A percentile compares a stretch with the other conserved stretches of the same genome.
These are phyloP conservation scores for Ophiostoma sp. DNA, from an alignment of 2,329 filamentous ascomycete species.

Conservation along the genomic window DNA sequence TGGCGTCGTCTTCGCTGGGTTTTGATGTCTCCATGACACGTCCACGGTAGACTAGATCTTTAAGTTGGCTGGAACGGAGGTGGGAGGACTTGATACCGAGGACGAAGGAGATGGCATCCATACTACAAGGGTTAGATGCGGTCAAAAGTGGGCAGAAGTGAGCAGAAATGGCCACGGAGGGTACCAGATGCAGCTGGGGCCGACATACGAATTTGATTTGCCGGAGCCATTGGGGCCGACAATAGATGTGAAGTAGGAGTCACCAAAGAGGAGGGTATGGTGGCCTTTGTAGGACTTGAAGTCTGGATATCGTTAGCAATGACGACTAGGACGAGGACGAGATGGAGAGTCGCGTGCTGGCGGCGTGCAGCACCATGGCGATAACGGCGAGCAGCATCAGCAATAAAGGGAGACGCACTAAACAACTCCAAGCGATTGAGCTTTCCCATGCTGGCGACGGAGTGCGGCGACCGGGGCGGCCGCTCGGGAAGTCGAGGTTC, in stretches of 20 bases:
- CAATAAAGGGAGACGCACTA: constrained; percentile 53
- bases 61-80: constrained; percentile 84
- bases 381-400: background rate
- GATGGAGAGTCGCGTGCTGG: background rate
- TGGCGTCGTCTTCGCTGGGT: constrained; percentile 71
- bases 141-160: no score
- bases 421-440: constrained; percentile 90
- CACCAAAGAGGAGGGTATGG: constrained; percentile 87
- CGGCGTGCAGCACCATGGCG: background rate
- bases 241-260: constrained; percentile 98
- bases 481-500: constrained; percentile 8
- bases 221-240: constrained; percentile 99
- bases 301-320: constrained; percentile 48
- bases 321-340: constrained; percentile 9
- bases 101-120: constrained; percentile 99
- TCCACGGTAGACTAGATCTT: constrained; percentile 92
- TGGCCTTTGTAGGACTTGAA: constrained; percentile 99
- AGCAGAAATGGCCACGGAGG: background rate
- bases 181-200: constrained; percentile 39
- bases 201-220: constrained; percentile 74
- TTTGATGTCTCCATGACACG: constrained; percentile 87
- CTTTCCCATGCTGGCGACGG: constrained; percentile 68
- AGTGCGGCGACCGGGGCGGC: constrained; percentile 21
- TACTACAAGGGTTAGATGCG: constrained; percentile 52
- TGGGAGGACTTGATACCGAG: constrained; percentile 98